phyloP scores from a whole-genome alignment of 805 yeast species.

The Metschnikowia lachancei region DNA sequence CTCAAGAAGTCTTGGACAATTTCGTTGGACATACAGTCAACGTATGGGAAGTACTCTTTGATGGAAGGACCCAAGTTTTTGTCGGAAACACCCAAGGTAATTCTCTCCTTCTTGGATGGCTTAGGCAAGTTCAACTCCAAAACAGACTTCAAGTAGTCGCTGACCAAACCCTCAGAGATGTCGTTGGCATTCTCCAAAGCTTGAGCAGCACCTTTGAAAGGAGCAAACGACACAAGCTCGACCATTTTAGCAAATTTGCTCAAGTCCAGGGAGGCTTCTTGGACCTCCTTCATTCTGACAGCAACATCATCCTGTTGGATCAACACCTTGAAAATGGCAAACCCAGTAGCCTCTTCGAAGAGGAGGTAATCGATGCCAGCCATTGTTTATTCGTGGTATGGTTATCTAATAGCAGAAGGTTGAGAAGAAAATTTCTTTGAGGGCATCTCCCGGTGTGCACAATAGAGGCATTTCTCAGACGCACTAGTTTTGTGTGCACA shows the following conservation, averaged over 20 bases:
- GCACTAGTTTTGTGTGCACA: slow-evolving; percentile 8
- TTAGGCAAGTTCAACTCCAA: slow-evolving; percentile 90
- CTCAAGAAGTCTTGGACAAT: slow-evolving; percentile 92
- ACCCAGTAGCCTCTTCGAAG: slow-evolving; percentile 98
- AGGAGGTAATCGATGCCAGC: slow-evolving; percentile 85
- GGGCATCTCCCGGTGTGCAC: slow-evolving; percentile 22
- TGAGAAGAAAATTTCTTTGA: slow-evolving; percentile 20
- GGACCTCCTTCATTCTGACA: slow-evolving; percentile 88
- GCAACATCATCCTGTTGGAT: slow-evolving; percentile 94
- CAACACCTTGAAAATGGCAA: slow-evolving; percentile 91
- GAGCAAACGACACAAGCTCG: slow-evolving; percentile 92
- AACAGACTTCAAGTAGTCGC: slow-evolving; percentile 85
- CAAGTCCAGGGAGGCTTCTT: slow-evolving; percentile 82
- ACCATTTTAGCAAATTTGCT: slow-evolving; percentile 87
- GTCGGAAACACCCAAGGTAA: slow-evolving; percentile 86
- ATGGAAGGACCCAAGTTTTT: slow-evolving; percentile 94
- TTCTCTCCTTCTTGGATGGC: slow-evolving; percentile 61
- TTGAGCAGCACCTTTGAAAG: slow-evolving; percentile 99
- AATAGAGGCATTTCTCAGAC: slow-evolving; percentile 10
- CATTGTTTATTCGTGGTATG: slow-evolving; percentile 31
- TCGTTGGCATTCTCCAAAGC: slow-evolving; percentile 98
- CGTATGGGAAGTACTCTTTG: slow-evolving; percentile 83
- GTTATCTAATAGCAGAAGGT: slow-evolving; percentile 7
- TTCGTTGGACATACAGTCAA: slow-evolving; percentile 89
- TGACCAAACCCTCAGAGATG: slow-evolving; percentile 93